These are phyloP conservation scores for Trapa incisa DNA, from an alignment of 345 rosid genomes.

Conservation along the genomic window DNA sequence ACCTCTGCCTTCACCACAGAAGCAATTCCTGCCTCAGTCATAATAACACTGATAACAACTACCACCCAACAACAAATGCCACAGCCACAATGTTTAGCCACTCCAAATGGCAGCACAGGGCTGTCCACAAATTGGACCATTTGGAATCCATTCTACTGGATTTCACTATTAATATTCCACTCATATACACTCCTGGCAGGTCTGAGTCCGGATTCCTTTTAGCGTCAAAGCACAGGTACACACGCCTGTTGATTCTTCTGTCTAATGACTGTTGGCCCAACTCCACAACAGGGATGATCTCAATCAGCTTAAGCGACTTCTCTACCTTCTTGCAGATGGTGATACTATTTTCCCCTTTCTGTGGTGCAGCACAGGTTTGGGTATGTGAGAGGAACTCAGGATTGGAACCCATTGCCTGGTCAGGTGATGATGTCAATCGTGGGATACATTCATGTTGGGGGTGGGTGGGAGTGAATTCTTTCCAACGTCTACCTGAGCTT, in stretches of 20 bases:
- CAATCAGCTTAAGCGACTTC: background rate
- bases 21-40: constrained; percentile 39
- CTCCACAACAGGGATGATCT: background rate
- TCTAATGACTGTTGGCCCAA: background rate
- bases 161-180: constrained; percentile 16
- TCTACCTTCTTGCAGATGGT: constrained; percentile 25
- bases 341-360: constrained; percentile 17
- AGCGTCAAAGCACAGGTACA: constrained; percentile 72
- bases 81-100: no score
- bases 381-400: background rate
- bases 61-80: constrained; percentile 15
- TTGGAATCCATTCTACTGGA: constrained; percentile 33
- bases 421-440: background rate
- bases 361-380: constrained; percentile 12
- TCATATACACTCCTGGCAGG: constrained; percentile 32
- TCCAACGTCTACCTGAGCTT: constrained; percentile 10
- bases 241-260: background rate
- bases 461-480: constrained; percentile 1
- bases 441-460: background rate
- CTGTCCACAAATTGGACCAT: constrained; percentile 39
- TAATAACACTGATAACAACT: background rate
- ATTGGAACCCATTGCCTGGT: constrained; percentile 9
- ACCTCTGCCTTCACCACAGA: constrained; percentile 32
- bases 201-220: constrained; percentile 40
- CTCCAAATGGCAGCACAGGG: constrained; percentile 35